Conservation (phyloP, 164 flowering plant genomes). For the Hamamelis virginiana region DNA sequence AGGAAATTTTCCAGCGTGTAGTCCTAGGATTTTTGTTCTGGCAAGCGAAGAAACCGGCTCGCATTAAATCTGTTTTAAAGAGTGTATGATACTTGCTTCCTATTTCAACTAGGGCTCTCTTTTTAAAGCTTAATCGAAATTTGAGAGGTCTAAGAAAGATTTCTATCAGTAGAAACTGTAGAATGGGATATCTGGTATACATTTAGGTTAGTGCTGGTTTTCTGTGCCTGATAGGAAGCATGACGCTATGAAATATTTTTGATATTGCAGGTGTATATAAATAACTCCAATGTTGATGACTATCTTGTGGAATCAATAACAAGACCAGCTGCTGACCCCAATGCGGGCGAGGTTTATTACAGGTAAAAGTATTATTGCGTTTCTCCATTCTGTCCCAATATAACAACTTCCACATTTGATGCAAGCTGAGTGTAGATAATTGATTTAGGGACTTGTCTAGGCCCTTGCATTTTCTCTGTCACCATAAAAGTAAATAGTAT, state of each 20-base stretch:
- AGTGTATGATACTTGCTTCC: constrained; percentile 56
- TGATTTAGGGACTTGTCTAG: background rate
- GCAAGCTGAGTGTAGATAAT: background rate
- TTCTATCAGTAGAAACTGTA: background rate
- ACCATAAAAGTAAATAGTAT: background rate
- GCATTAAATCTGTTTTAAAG: constrained; percentile 78
- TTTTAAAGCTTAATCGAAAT: background rate
- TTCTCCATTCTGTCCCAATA: background rate
- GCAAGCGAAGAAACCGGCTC: constrained; percentile 97
- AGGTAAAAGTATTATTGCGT: constrained; percentile 39
- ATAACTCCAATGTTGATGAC: constrained; percentile 89
- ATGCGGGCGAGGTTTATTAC: constrained; percentile 96
- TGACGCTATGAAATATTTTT: background rate
- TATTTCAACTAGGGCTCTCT: background rate
- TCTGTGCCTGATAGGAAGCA: background rate
- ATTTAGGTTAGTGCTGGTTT: background rate
- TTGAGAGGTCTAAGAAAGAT: background rate
- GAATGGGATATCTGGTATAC: background rate
- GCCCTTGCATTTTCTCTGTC: background rate
- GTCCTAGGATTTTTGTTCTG: constrained; percentile 86
- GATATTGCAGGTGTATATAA: constrained; percentile 64
- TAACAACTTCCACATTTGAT: background rate
- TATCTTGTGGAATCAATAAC: constrained; percentile 89
- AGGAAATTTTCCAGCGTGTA: constrained; percentile 80
- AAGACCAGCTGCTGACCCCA: constrained; percentile 84